Percentiles rank a stretch among this genome's conserved stretches.
Evolutionary conservation across 768 basidiomycete species (phyloP).

Genomic region (Naganishia kalamii): DNA sequence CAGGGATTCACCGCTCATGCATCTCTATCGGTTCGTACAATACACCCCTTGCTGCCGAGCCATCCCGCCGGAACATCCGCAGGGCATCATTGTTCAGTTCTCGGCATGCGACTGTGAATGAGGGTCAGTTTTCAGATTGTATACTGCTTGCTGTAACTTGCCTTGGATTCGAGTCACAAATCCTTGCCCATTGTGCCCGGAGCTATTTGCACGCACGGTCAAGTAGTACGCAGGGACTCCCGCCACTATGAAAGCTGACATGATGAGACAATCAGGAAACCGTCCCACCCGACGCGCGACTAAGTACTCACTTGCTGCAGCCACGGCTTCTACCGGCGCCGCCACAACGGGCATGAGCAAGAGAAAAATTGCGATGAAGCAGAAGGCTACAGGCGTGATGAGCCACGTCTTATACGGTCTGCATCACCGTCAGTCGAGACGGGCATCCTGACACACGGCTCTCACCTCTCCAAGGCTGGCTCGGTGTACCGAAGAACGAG

Average conservation of each 20-base stretch:
- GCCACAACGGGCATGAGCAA: constrained; percentile 91
- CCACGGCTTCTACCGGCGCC: constrained; percentile 77
- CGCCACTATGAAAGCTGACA: constrained; percentile 37
- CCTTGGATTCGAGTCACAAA: neutral
- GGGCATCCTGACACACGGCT: constrained; percentile 29
- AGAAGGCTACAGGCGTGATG: constrained; percentile 80
- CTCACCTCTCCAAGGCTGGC: constrained; percentile 71
- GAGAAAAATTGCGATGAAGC: constrained; percentile 79
- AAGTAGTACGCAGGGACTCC: constrained; percentile 45
- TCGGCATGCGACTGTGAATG: neutral
- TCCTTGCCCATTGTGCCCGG: neutral
- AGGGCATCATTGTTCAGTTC: neutral
- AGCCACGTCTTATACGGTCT: constrained; percentile 85
- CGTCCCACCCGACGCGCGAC: neutral
- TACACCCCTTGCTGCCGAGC: neutral
- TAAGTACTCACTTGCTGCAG: constrained; percentile 65
- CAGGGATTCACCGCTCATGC: neutral
- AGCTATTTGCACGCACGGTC: constrained; percentile 18
- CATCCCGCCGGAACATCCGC: neutral
- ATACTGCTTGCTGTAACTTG: neutral
- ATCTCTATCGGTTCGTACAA: constrained; percentile 2
- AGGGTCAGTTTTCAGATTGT: neutral
- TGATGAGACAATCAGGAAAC: neutral
- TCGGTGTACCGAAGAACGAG: constrained; percentile 80
- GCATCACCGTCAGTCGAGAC: neutral